Percentiles rank a stretch among this genome's conserved stretches.
These are phyloP conservation scores for Irpex sp. DNA, from an alignment of 1,284 basidiomycete genomes.

Conservation along the genomic window DNA sequence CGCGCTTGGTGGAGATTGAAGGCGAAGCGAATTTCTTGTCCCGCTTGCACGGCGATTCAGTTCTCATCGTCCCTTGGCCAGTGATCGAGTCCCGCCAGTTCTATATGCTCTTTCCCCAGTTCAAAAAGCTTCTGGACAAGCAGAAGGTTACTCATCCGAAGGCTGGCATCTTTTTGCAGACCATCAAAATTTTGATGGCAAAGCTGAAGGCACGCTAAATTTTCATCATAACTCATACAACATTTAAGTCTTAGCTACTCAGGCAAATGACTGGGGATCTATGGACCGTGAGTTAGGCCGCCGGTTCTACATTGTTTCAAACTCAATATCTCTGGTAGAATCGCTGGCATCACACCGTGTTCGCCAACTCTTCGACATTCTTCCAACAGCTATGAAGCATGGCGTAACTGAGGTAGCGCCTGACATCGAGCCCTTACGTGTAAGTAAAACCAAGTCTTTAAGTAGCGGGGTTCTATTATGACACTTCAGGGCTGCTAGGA, in stretches of 20 bases:
- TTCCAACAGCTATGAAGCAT: constrained; percentile 42
- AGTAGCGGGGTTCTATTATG: no score
- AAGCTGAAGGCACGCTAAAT: constrained; percentile 48
- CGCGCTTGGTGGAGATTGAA: constrained; percentile 53
- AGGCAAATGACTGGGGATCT: constrained; percentile 64
- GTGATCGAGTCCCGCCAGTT: constrained; percentile 60
- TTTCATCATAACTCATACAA: no score
- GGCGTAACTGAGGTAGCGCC: constrained; percentile 44
- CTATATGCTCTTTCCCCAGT: constrained; percentile 44
- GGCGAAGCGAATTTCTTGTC: constrained; percentile 61
- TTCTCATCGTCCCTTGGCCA: constrained; percentile 65
- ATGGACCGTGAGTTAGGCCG: constrained; percentile 44
- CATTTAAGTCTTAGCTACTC: no score
- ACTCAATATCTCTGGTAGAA: no score
- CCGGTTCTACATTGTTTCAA: neutral
- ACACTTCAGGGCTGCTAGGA: no score
- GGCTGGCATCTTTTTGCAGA: constrained; percentile 54
- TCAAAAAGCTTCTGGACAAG: constrained; percentile 44
- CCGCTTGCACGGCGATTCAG: constrained; percentile 46
- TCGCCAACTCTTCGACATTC: constrained; percentile 36
- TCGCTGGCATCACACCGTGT: constrained; percentile 47
- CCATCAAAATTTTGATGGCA: constrained; percentile 62
- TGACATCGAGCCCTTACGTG: constrained; percentile 37
- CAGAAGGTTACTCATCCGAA: constrained; percentile 45
- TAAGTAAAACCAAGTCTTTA: no score